A percentile compares a stretch with the other conserved stretches of the same genome.
phyloP scores from a whole-genome alignment of 768 basidiomycete genomes.

The Kondoa subrosea region DNA sequence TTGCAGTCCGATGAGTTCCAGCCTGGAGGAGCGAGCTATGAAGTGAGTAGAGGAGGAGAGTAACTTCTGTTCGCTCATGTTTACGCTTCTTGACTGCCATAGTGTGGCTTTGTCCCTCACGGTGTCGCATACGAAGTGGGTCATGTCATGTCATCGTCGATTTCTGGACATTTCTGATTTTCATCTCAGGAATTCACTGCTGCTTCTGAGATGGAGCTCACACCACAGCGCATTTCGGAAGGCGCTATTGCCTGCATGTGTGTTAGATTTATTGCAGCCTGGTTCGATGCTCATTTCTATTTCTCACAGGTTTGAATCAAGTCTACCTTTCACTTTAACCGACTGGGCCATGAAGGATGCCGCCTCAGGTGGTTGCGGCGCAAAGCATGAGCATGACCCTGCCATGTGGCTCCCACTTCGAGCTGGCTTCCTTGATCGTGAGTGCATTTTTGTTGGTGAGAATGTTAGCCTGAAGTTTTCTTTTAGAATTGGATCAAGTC shows the following conservation, averaged over 20 bases:
- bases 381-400: background rate
- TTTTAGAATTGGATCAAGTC: no score
- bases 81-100: background rate
- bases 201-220: constrained; percentile 42
- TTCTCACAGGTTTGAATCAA: constrained; percentile 32
- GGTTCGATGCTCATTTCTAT: no score
- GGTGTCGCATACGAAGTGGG: background rate
- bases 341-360: no score
- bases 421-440: constrained; percentile 45
- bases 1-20: constrained; percentile 48
- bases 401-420: constrained; percentile 31
- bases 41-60: background rate
- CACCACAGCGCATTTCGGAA: constrained; percentile 31
- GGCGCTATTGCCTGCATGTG: constrained; percentile 1
- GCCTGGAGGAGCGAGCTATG: constrained; percentile 38
- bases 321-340: constrained; percentile 47
- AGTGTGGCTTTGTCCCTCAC: background rate
- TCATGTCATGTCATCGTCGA: background rate
- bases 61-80: background rate
- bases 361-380: constrained; percentile 34
- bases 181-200: constrained; percentile 47
- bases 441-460: no score
- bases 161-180: constrained; percentile 4
- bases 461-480: no score
- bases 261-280: no score